Conservation (phyloP, 2,329 filamentous ascomycete genomes). For the Huntiella savannae region DNA sequence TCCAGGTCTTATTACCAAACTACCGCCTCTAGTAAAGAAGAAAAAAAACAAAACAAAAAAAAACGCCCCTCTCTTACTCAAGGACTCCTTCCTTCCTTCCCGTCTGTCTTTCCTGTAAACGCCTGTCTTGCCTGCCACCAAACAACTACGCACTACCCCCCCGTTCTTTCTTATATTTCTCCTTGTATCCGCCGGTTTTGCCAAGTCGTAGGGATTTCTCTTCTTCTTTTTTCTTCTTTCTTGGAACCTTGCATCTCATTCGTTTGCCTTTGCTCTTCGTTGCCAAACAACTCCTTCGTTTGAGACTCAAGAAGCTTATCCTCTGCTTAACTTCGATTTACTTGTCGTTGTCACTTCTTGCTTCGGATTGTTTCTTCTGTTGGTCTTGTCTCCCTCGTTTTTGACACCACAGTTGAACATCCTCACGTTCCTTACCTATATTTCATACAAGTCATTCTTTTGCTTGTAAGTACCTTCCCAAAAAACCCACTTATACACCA, state of each 20-base stretch:
- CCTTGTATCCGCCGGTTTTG: background rate
- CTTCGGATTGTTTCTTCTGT: too few relatives aligned
- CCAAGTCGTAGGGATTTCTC: background rate
- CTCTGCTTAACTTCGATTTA: too few relatives aligned
- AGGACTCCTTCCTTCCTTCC: background rate
- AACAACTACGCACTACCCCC: background rate
- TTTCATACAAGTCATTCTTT: background rate
- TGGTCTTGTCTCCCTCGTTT: background rate
- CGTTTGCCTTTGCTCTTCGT: too few relatives aligned
- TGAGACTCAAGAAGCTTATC: too few relatives aligned
- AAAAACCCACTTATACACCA: too few relatives aligned
- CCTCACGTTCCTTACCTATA: conserved; percentile 4
- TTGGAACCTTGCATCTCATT: background rate
- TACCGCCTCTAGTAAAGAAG: background rate
- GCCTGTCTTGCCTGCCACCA: too few relatives aligned
- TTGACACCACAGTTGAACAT: background rate
- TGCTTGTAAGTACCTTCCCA: background rate
- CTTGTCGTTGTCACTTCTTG: too few relatives aligned
- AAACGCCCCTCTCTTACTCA: background rate
- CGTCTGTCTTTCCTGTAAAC: background rate
- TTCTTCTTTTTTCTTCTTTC: background rate
- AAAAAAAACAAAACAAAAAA: background rate
- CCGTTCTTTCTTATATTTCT: background rate
- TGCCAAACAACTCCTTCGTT: too few relatives aligned
- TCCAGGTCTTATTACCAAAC: too few relatives aligned